Evolutionary conservation across 1,284 basidiomycete species (phyloP).

Genomic region (Pseudozyma tsukubaensis): DNA sequence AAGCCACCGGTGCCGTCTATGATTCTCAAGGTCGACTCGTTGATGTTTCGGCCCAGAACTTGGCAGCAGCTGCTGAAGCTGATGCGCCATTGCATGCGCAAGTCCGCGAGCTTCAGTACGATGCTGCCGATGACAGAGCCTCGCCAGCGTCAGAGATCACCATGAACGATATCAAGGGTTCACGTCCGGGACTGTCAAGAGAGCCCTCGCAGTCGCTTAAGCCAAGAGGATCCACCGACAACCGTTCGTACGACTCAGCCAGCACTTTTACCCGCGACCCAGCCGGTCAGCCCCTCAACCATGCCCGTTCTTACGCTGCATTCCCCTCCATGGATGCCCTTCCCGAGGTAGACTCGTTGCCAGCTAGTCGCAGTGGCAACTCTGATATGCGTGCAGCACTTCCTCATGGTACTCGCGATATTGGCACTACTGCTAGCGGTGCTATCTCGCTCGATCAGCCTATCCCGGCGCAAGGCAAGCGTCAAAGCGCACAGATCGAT

Average conservation of each 20-base stretch:
- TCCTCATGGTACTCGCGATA: constrained; percentile 33
- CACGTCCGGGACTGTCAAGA: constrained; percentile 4
- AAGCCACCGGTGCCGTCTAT: constrained; percentile 63
- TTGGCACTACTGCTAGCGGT: constrained; percentile 56
- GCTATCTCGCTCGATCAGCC: constrained; percentile 49
- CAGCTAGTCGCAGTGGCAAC: constrained; percentile 41
- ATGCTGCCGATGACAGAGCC: not conserved
- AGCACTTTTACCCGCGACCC: constrained; percentile 40
- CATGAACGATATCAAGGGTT: constrained; percentile 16
- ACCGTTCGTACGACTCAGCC: constrained; percentile 44
- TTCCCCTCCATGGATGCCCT: constrained; percentile 53
- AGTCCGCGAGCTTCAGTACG: constrained; percentile 9
- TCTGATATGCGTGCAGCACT: constrained; percentile 30
- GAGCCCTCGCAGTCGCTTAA: constrained; percentile 21
- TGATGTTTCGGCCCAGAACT: constrained; percentile 41
- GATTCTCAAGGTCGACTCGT: constrained; percentile 59
- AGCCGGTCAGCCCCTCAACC: constrained; percentile 31
- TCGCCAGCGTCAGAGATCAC: constrained; percentile 29
- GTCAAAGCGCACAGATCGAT: constrained; percentile 40
- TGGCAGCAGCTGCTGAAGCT: constrained; percentile 3
- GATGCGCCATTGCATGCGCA: constrained; percentile 9
- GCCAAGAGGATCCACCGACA: constrained; percentile 32
- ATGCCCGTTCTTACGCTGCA: constrained; percentile 45
- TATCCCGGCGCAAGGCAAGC: constrained; percentile 39
- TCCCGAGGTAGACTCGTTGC: constrained; percentile 49